A percentile compares a stretch with the other conserved stretches of the same genome.
phyloP scores from a whole-genome alignment of 805 yeast genomes.

The Pichia manshurica region DNA sequence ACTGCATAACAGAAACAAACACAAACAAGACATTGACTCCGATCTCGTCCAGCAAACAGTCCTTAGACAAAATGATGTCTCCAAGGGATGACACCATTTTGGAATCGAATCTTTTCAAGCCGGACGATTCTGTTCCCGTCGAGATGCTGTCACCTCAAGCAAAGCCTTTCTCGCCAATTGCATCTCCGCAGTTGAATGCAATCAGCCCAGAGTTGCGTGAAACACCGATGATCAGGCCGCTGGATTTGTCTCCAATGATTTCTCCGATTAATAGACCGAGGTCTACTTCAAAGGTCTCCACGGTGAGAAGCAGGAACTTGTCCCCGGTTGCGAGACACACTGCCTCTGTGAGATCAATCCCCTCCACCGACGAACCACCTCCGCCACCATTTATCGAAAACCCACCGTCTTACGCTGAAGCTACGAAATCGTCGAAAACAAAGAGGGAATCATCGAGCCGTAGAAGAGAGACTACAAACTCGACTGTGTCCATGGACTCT shows the following conservation, averaged over 20 bases:
- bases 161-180: conserved; percentile 46
- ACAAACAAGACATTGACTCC: conserved; percentile 8
- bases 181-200: conserved; percentile 29
- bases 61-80: conserved; percentile 25
- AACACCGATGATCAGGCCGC: conserved; percentile 13
- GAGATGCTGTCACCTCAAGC: conserved; percentile 61
- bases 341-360: not conserved
- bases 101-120: conserved; percentile 50
- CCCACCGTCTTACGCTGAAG: conserved; percentile 30
- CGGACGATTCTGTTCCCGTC: conserved; percentile 37
- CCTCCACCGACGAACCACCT: conserved; percentile 39
- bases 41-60: conserved; percentile 4
- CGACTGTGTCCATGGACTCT: conserved; percentile 17
- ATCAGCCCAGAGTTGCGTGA: conserved; percentile 26
- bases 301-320: not conserved
- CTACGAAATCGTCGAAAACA: conserved; percentile 7
- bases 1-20: conserved; percentile 1
- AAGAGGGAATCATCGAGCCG: not conserved
- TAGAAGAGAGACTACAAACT: conserved; percentile 8
- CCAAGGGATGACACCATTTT: conserved; percentile 26
- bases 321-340: conserved; percentile 3
- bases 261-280: conserved; percentile 41
- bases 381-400: conserved; percentile 28
- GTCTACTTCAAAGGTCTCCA: conserved; percentile 36
- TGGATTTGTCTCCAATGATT: conserved; percentile 14